Percentiles rank a stretch among this genome's conserved stretches.
Evolutionary conservation across 192 early-diverging fungal genomes (phyloP).

Genomic region (Spinellus fusiger): DNA sequence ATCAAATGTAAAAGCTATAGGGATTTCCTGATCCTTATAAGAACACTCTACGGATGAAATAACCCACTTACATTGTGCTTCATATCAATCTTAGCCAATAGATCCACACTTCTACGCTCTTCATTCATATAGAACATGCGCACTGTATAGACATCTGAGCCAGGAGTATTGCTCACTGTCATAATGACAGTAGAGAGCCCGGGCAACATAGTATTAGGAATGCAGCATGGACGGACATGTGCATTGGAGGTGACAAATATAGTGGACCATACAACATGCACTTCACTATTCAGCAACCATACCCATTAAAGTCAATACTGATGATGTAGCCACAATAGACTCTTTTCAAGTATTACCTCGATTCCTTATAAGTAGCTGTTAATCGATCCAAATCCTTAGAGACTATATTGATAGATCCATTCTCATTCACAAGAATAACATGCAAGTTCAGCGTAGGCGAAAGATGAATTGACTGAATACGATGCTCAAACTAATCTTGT

Average conservation of each 20-base stretch:
- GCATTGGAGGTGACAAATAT: conserved; percentile 34
- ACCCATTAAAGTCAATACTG: conserved; percentile 3
- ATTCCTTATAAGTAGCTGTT: conserved; percentile 28
- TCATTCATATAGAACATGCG: conserved; percentile 38
- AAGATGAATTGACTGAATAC: conserved; percentile 37
- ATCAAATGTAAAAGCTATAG: conserved; percentile 20
- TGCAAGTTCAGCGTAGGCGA: conserved; percentile 36
- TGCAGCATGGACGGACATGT: conserved; percentile 27
- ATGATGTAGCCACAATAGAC: too few species aligned
- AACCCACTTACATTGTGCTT: background rate
- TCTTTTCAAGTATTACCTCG: conserved; percentile 5
- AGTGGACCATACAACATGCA: conserved; percentile 33
- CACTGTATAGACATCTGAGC: conserved; percentile 8
- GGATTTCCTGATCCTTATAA: conserved; percentile 10
- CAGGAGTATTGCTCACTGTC: conserved; percentile 21
- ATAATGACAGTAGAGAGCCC: conserved; percentile 33
- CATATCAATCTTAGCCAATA: conserved; percentile 32
- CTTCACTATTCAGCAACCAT: background rate
- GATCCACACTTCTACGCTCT: conserved; percentile 38
- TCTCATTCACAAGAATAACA: conserved; percentile 35
- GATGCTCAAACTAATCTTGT: conserved; percentile 35
- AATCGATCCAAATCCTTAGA: conserved; percentile 39
- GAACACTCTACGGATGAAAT: background rate
- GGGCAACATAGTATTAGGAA: conserved; percentile 37
- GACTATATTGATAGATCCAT: conserved; percentile 36